A percentile compares a stretch with the other conserved stretches of the same genome.
phyloP scores from a whole-genome alignment of 2,329 filamentous ascomycete species.

The Neonectria hederae region DNA sequence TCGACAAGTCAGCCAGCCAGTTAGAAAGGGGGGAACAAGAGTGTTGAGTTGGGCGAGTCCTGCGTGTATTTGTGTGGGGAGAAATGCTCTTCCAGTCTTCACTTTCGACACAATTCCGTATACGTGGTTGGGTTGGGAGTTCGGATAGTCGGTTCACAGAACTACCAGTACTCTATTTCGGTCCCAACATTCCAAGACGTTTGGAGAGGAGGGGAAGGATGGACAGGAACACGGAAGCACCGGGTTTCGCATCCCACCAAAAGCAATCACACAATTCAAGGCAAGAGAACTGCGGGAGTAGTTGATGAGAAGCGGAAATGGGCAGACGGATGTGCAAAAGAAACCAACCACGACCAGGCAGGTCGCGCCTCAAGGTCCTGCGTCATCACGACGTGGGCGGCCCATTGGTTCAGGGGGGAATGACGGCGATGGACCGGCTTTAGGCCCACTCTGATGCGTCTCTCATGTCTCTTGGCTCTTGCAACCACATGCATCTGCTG shows the following conservation, averaged over 20 bases:
- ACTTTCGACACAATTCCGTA: too few species aligned
- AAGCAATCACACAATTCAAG: slow-evolving; percentile 7
- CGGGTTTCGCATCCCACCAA: not conserved
- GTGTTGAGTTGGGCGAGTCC: not conserved
- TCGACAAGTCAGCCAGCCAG: slow-evolving; percentile 10
- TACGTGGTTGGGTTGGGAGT: too few species aligned
- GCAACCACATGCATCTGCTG: slow-evolving; percentile 7
- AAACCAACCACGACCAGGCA: slow-evolving; percentile 27
- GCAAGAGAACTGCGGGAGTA: slow-evolving; percentile 17
- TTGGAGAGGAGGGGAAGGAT: not conserved
- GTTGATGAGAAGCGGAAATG: slow-evolving; percentile 22
- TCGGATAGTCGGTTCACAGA: not conserved
- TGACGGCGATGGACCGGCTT: slow-evolving; percentile 34
- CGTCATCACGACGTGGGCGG: slow-evolving; percentile 38
- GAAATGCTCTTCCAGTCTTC: not conserved
- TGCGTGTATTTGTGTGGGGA: not conserved
- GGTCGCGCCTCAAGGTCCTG: slow-evolving; percentile 32
- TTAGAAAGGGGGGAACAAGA: not conserved
- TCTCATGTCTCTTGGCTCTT: slow-evolving; percentile 23
- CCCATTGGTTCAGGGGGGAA: slow-evolving; percentile 36
- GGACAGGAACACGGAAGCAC: slow-evolving; percentile 6
- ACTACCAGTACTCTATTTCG: slow-evolving; percentile 13
- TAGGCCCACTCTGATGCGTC: slow-evolving; percentile 22
- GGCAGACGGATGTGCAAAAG: slow-evolving; percentile 22
- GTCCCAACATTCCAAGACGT: slow-evolving; percentile 11